Evolutionary conservation across 2,329 filamentous ascomycete genomes (phyloP), one percentile per base, ranked within the genome.

Genomic region (Aspergillus novofumigatus): DNA sequence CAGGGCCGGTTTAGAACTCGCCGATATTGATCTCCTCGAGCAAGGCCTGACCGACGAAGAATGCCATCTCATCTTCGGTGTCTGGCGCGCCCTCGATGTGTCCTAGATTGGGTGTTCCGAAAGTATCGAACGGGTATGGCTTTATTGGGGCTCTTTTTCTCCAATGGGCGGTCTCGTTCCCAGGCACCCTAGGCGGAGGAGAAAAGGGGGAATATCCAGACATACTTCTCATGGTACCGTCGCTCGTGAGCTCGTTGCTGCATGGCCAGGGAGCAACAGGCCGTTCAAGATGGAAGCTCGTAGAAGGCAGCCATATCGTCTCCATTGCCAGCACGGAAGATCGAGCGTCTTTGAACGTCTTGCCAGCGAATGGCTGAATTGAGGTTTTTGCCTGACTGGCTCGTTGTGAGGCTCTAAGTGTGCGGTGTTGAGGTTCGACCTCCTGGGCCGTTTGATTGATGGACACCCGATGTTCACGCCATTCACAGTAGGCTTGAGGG

Each of bases 141-240:
- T 35, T 45, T n/a, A 68, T 49, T 14, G 61, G 59, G 8, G 58
- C 59, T 21, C 67, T 57, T 47, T 69, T 65, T 55, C 70, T 72
- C 67, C 68, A 73, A 51, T 64, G 66, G 17, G 69, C 69, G 4
- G 68, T 72, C 14, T 58, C 57, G 50, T 73, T 72, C n/a, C 66
- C 65, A 5, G 65, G 65, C 1, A 65, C 63, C 35, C 71, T 62
- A n/a, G 71, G 71, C 17, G 72, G 54, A 20, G 68, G 69, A 17
- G 56, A 65, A 51, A 71, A 72, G 11, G 70, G 63, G 25, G 62
- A 62, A 53, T 67, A 70, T 14, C 66, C 62, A 28, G 69, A 71
- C 23, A 63, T 67, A 45, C 58, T 62, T 25, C 70, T 56, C 53
- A 69, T 64, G 21, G 70, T 64, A 8, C 69, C 69, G 55, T 73